phyloP scores from a whole-genome alignment of 768 basidiomycete species.

The Rhodotorula paludigena region DNA sequence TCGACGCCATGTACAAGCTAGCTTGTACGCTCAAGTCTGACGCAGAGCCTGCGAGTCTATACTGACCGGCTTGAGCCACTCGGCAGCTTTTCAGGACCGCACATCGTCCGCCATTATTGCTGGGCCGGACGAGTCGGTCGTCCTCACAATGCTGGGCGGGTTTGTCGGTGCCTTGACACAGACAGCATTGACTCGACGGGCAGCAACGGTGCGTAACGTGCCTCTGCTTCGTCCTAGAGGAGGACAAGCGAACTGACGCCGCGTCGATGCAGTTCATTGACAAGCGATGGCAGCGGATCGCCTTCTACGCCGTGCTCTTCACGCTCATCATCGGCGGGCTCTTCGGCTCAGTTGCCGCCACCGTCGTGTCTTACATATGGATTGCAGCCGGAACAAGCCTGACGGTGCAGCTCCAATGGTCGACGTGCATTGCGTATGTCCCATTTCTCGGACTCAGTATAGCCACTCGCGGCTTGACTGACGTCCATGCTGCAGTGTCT shows the following conservation, averaged over 20 bases:
- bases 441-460: not conserved
- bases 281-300: not conserved
- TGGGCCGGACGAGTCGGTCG: not conserved
- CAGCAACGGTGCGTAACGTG: not conserved
- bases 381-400: not conserved
- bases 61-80: not conserved
- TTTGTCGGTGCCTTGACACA: not conserved
- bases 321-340: not conserved
- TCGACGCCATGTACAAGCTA: constrained; percentile 2
- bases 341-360: not conserved
- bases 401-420: not conserved
- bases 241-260: not conserved
- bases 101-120: not conserved
- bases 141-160: not conserved
- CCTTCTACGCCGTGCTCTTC: constrained; percentile 10
- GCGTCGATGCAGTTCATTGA: constrained; percentile 12
- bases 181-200: not conserved
- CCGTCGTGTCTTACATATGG: not conserved
- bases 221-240: not conserved
- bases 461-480: not conserved
- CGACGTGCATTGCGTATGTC: not conserved
- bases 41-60: not conserved
- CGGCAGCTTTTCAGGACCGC: not conserved
- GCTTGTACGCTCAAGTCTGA: not conserved
- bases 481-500: not conserved